phyloP scores from a whole-genome alignment of 2,329 filamentous ascomycete species.

The Fusarium beomiforme region DNA sequence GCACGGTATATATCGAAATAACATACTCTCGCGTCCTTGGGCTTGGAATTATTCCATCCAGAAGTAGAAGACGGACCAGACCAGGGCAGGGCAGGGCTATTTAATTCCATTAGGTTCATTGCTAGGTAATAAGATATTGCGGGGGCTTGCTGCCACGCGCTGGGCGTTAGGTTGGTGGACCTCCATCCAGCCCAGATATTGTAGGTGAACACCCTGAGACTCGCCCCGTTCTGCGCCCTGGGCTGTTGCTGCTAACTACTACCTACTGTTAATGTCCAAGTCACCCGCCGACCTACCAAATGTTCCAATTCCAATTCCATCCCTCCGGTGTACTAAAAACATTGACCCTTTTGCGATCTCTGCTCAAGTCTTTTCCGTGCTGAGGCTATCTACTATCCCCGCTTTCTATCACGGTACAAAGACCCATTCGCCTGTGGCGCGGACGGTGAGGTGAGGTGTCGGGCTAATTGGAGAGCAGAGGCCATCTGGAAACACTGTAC shows the following conservation, averaged over 20 bases:
- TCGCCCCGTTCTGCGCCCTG: slow-evolving; percentile 20
- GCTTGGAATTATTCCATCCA: slow-evolving; percentile 21
- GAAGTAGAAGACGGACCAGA: background rate
- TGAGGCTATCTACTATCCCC: slow-evolving; percentile 11
- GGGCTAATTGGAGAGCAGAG: slow-evolving; percentile 4
- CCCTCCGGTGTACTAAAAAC: slow-evolving; percentile 17
- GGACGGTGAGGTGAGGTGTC: slow-evolving; percentile 17
- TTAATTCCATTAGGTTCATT: slow-evolving; percentile 16
- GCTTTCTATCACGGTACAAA: slow-evolving; percentile 26
- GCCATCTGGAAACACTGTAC: slow-evolving; percentile 23
- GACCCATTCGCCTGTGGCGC: slow-evolving; percentile 14
- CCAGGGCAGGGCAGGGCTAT: slow-evolving; percentile 25
- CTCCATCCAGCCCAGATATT: background rate
- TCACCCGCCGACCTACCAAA: slow-evolving; percentile 4
- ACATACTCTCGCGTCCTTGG: slow-evolving; percentile 4
- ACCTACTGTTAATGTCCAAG: slow-evolving; percentile 20
- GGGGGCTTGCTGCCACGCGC: slow-evolving; percentile 29
- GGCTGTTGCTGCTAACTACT: background rate
- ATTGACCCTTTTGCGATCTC: slow-evolving; percentile 17
- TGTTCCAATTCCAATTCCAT: slow-evolving; percentile 9
- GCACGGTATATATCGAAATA: slow-evolving; percentile 29
- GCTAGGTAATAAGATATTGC: slow-evolving; percentile 10
- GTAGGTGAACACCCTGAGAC: background rate
- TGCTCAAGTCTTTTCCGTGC: slow-evolving; percentile 3
- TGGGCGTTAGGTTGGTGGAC: slow-evolving; percentile 29